Evolutionary conservation across 2,329 filamentous ascomycete genomes (phyloP), one percentile per base, ranked within the genome.

Genomic region (Fusarium haematococcum): DNA sequence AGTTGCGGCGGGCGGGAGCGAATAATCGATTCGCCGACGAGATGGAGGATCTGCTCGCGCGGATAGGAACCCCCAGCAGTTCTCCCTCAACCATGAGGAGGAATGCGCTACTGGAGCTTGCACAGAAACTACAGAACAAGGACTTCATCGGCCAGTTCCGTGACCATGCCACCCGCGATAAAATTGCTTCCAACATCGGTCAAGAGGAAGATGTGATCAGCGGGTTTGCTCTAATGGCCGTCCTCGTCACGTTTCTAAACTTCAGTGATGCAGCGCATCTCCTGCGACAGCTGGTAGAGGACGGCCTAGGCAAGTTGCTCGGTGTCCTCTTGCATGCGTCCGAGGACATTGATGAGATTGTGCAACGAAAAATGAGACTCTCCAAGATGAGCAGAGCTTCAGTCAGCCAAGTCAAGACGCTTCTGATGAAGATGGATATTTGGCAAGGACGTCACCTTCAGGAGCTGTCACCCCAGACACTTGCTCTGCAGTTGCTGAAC

Each of bases 161-260:
- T 23, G 92, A 95, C 70, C 92, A 94, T 74, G 90, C 91, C 8
- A 90, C 93, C 65, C 93, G 94, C 70, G 88, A 91, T 63, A 89
- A 89, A 33, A 85, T 98, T 18, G 89, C 95, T 62, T 86, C 89
- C 52, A 88, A 89, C 48, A 85, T 93, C 11, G 87, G 86, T 1
- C 85, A 86, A 58, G 90, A 92, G 77, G 82, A 86, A 2, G 93
- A 95, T 79, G 74, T 87, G 25, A 84, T 93, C 39, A 87, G 88
- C 61, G 91, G 91, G 8, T 93, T 92, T 77, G 84, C 91, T 2
- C 86, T 95, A 16, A 83, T 89, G n/a, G 88, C 90, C 2, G 88
- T 90, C n/a, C 84, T 94, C 6, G 84, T 91, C 6, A 88, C 89
- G 4, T 87, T 96, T 33, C 80, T 95, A 30, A 84, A 87, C 8